phyloP scores from a whole-genome alignment of 2,329 filamentous ascomycete genomes.

The Clathrospora elynae region DNA sequence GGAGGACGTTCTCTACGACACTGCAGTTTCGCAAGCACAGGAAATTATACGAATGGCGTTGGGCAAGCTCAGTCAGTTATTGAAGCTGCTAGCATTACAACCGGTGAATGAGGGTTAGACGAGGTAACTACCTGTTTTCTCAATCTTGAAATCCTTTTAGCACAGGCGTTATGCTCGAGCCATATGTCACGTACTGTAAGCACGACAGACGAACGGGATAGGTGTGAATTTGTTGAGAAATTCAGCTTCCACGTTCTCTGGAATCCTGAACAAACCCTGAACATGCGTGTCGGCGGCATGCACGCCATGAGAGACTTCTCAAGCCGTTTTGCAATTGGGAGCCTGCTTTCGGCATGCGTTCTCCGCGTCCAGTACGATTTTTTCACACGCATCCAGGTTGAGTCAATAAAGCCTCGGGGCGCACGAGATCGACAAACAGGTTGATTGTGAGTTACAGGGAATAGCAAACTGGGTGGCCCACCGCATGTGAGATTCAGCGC shows the following conservation, averaged over 20 bases:
- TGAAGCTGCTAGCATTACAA: too few species aligned
- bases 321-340: slow-evolving; percentile 3
- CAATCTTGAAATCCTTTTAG: too few species aligned
- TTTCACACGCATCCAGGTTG: slow-evolving; percentile 17
- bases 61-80: too few species aligned
- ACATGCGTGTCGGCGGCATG: slow-evolving; percentile 7
- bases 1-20: too few species aligned
- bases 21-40: too few species aligned
- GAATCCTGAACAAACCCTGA: not conserved
- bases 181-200: too few species aligned
- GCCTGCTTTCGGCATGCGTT: slow-evolving; percentile 1
- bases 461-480: slow-evolving; percentile 5
- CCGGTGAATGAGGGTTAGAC: too few species aligned
- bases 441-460: slow-evolving; percentile 2
- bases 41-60: too few species aligned
- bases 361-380: slow-evolving; percentile 6
- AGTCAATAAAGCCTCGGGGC: slow-evolving; percentile 4
- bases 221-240: not conserved
- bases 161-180: too few species aligned
- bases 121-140: too few species aligned
- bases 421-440: slow-evolving; percentile 8
- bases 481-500: not conserved
- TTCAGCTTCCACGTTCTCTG: not conserved
- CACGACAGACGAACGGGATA: too few species aligned
- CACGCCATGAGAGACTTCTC: slow-evolving; percentile 14